Percentiles rank a stretch among this genome's conserved stretches.
Evolutionary conservation across 2,329 filamentous ascomycete genomes (phyloP).

Genomic region (Acarospora socialis): DNA sequence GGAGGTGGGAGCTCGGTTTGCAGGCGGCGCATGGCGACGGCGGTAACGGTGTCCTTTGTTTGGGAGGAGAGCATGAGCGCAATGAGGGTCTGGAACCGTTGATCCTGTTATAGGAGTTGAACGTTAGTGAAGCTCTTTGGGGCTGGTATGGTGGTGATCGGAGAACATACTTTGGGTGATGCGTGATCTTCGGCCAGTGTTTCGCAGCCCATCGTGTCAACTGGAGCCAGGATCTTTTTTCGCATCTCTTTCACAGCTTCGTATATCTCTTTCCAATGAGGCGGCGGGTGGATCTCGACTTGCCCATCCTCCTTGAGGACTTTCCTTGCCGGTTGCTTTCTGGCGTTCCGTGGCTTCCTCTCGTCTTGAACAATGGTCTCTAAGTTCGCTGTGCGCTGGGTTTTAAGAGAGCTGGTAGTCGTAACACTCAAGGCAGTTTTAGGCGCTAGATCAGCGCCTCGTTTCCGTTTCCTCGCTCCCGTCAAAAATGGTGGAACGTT

Average conservation of each 20-base stretch:
- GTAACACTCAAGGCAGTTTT: too few species aligned
- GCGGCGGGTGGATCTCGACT: constrained; percentile 42
- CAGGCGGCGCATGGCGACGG: constrained; percentile 64
- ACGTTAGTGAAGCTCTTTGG: constrained; percentile 30
- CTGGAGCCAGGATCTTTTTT: constrained; percentile 57
- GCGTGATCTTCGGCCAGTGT: constrained; percentile 46
- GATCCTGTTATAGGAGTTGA: constrained; percentile 35
- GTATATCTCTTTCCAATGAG: constrained; percentile 78
- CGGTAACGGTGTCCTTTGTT: constrained; percentile 85
- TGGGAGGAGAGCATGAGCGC: constrained; percentile 84
- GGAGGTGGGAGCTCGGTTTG: constrained; percentile 51
- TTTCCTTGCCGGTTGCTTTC: constrained; percentile 24
- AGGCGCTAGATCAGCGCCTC: constrained; percentile 19
- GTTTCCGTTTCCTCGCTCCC: constrained; percentile 35
- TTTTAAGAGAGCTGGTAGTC: too few species aligned
- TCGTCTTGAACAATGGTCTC: constrained; percentile 8
- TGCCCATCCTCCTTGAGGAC: constrained; percentile 25
- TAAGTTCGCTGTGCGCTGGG: too few species aligned
- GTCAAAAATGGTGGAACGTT: constrained; percentile 30
- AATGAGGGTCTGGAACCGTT: constrained; percentile 73
- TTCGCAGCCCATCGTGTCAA: constrained; percentile 97
- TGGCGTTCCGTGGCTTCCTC: constrained; percentile 16
- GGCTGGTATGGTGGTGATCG: not conserved
- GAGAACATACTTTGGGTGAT: constrained; percentile 22
- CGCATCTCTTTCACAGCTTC: constrained; percentile 62